A percentile compares a stretch with the other conserved stretches of the same genome.
Evolutionary conservation across 1,284 basidiomycete genomes (phyloP).

Genomic region (Rhodotorula sp.): DNA sequence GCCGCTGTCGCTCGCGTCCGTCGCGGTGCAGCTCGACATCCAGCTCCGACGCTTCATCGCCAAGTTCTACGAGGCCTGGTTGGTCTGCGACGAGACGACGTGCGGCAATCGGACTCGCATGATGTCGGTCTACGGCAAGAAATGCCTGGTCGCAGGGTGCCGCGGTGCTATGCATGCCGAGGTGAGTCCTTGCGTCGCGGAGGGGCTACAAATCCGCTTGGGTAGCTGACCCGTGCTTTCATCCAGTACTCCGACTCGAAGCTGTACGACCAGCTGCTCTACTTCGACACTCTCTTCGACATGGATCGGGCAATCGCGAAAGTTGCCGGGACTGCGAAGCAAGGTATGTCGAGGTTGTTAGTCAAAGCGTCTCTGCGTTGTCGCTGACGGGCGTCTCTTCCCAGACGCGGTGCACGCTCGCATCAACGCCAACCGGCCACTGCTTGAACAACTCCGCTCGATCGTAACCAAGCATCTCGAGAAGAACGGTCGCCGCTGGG

Average conservation of each 20-base stretch:
- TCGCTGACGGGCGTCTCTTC: not conserved
- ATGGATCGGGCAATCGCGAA: slow-evolving; percentile 62
- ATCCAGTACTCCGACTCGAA: slow-evolving; percentile 73
- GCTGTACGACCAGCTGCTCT: slow-evolving; percentile 83
- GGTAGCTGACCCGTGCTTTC: slow-evolving; percentile 5
- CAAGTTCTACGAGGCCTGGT: slow-evolving; percentile 86
- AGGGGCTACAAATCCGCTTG: not conserved
- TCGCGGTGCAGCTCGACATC: slow-evolving; percentile 79
- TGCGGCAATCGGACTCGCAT: slow-evolving; percentile 81
- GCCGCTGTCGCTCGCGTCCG: slow-evolving; percentile 59
- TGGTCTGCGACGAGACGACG: slow-evolving; percentile 78
- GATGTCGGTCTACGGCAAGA: slow-evolving; percentile 85
- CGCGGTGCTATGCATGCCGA: slow-evolving; percentile 68
- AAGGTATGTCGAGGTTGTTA: slow-evolving; percentile 53
- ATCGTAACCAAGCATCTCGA: slow-evolving; percentile 75
- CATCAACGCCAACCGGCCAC: slow-evolving; percentile 55
- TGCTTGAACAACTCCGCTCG: slow-evolving; percentile 58
- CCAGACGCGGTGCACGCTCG: slow-evolving; percentile 59
- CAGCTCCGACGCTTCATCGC: slow-evolving; percentile 75
- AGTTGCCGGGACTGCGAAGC: slow-evolving; percentile 54
- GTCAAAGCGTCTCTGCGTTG: not conserved
- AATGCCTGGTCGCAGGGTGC: slow-evolving; percentile 68
- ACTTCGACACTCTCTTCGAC: slow-evolving; percentile 75
- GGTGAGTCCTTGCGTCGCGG: slow-evolving; percentile 54
- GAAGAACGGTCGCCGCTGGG: slow-evolving; percentile 79